phyloP scores from a whole-genome alignment of 2,329 filamentous ascomycete species.

The Fusarium neocosmosporiellum region DNA sequence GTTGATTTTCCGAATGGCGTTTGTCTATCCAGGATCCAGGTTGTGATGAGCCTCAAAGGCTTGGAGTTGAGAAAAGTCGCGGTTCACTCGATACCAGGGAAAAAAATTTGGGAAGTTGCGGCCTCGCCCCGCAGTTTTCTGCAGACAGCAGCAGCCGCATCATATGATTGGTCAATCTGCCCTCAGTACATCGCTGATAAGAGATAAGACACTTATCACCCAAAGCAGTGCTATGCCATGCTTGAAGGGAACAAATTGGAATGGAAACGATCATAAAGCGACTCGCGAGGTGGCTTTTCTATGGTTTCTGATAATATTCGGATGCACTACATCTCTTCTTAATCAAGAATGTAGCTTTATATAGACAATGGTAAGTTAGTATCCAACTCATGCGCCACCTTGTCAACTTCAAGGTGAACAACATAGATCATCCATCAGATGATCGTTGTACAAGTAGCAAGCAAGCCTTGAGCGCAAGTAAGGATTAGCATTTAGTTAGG shows the following conservation, averaged over 20 bases:
- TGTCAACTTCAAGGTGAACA: background rate
- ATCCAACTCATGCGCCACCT: background rate
- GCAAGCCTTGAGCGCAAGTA: background rate
- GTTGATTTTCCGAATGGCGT: background rate
- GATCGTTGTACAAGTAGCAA: background rate
- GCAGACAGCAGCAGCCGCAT: background rate
- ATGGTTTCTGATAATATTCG: background rate
- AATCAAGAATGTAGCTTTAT: background rate
- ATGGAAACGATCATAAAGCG: background rate
- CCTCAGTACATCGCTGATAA: conserved; percentile 15
- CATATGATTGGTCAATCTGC: conserved; percentile 36
- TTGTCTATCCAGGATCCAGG: background rate
- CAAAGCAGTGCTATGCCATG: background rate
- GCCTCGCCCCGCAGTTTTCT: conserved; percentile 35
- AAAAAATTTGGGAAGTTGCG: conserved; percentile 40
- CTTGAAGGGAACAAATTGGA: background rate
- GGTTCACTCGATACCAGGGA: conserved; percentile 29
- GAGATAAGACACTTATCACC: conserved; percentile 21
- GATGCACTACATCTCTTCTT: background rate
- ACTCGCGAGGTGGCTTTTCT: background rate
- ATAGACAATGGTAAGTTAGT: background rate
- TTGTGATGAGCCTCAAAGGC: conserved; percentile 12
- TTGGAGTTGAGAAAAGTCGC: conserved; percentile 31
- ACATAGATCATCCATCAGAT: background rate
- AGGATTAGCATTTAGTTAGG: conserved; percentile 7